Evolutionary conservation across 352 stramenopile genomes (phyloP), one percentile per base, ranked within the genome.

Genomic region (Pythium guiyangense): DNA sequence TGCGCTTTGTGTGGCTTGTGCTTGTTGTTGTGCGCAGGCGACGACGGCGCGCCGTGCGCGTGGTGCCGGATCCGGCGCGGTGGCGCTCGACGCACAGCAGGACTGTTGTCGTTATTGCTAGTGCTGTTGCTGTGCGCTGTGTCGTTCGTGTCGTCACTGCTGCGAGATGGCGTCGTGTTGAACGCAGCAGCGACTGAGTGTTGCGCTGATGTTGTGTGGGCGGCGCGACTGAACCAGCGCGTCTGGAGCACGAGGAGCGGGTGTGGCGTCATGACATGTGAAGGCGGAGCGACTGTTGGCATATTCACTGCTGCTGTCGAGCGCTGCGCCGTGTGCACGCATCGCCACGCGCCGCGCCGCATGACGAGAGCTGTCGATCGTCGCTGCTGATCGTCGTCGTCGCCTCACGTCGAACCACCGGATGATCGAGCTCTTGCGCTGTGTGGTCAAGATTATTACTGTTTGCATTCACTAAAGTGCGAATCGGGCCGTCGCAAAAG

Each of bases 181-280:
- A 44, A 18, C 10, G 52, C 40, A 9, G 43, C 20, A 12, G 53
- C 34, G 11, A 25, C 9, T 5, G 35, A 17, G 14, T 49, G 53
- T 3, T 17, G 53, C 14, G 53, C 20, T 18, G 55, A 37, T 8
- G 52, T 42, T 4, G 52, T 35, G 42, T 58, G 52, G 9, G 47
- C 47, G 26, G 55, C 55, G 45, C 55, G 46, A 53, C 55, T 61
- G 47, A 61, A 53, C 55, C 55, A 61, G 17, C 55, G 55, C 18
- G 48, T 39, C 22, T 48, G 55, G 25, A 49, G 4, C n/a, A 26
- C 26, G 15, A 26, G n/a, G 0, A 29, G 3, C 22, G 26, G 6
- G 31, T 37, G 20, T 22, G 34, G 40, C 49, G 45, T 18, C 35
- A 39, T 17, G 6, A 46, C 26, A 25, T 42, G 26, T 22, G 20